Evolutionary conservation across 129 eudicot species (phyloP), one percentile per base, ranked within the genome.

Genomic region (Solidago caesia): DNA sequence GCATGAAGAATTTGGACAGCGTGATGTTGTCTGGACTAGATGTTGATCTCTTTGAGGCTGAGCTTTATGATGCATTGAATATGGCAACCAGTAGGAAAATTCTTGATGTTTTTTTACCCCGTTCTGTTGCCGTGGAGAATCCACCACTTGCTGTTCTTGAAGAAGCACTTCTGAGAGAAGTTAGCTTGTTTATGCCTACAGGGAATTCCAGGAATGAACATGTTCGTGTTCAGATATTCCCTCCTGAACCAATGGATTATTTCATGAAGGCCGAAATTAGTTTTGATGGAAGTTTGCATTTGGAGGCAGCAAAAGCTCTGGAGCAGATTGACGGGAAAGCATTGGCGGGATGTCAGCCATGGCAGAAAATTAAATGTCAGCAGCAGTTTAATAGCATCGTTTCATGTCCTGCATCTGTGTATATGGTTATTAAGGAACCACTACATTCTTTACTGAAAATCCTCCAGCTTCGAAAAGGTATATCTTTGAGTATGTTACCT

Each of bases 241-340:
- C 79, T 0, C 88, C 87, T 15, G 81, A 87, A 49, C 79, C 74
- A 2, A 62, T n/a, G 45, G 91, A 87, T 81, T 16, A 8, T 12
- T 78, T 59, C 70, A 81, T 87, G 87, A 87, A 72, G 79, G 99
- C 99, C 1, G 26, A 71, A 33, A 89, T 95, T 45, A 84, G 82
- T 29, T 95, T 93, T 51, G 96, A 95, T 79, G 99, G 99, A 64
- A 88, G 86, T 77, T 82, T 95, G 53, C 96, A 91, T 91, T 78
- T 91, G 90, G 99, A 95, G 83, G 99, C 97, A 1, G 99, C 99
- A 5, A 87, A 72, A 84, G 99, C 97, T 44, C 70, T 95, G 86
- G 96, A 91, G 82, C 88, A 88, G 52, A 87, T 95, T 56, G 87
- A 87, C 67, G 97, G 99, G 75, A 91, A 80, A 76, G 84, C 82